phyloP scores from a whole-genome alignment of 1,284 basidiomycete genomes.

The Leccinum griseonigrum region DNA sequence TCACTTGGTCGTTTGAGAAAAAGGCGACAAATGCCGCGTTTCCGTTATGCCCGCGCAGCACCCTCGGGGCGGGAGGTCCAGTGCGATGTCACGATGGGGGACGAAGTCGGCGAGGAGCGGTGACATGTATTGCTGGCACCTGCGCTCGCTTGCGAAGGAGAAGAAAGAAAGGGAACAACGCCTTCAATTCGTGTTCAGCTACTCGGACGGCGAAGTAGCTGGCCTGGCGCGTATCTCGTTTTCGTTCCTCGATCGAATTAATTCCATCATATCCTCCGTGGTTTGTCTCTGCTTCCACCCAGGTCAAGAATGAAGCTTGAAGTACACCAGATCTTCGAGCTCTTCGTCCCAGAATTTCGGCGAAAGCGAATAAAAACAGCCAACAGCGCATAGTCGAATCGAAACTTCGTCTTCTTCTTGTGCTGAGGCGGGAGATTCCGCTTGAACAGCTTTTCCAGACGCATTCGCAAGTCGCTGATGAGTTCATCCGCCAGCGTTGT shows the following conservation, averaged over 20 bases:
- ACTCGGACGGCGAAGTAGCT: too few relatives aligned
- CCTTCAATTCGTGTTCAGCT: too few relatives aligned
- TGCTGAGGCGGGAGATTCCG: constrained; percentile 53
- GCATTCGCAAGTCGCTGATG: constrained; percentile 54
- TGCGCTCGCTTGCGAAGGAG: neutral
- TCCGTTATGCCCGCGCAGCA: constrained; percentile 18
- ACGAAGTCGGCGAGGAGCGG: constrained; percentile 3
- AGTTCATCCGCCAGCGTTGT: constrained; percentile 44
- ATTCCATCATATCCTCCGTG: constrained; percentile 39
- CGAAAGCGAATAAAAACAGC: constrained; percentile 84
- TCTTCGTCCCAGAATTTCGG: constrained; percentile 89
- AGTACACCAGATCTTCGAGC: constrained; percentile 93
- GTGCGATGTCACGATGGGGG: neutral
- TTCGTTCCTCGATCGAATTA: neutral
- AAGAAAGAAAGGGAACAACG: neutral
- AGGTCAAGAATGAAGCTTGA: constrained; percentile 69
- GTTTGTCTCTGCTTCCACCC: constrained; percentile 55
- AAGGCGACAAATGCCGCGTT: constrained; percentile 18
- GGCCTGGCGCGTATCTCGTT: neutral
- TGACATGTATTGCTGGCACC: constrained; percentile 1
- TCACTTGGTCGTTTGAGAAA: constrained; percentile 10
- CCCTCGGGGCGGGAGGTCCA: neutral
- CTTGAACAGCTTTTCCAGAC: constrained; percentile 76
- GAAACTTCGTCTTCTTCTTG: constrained; percentile 28
- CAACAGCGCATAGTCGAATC: constrained; percentile 71